These are phyloP conservation scores for Xylaria palmicola DNA, from an alignment of 495 filamentous ascomycete genomes.

Conservation along the genomic window DNA sequence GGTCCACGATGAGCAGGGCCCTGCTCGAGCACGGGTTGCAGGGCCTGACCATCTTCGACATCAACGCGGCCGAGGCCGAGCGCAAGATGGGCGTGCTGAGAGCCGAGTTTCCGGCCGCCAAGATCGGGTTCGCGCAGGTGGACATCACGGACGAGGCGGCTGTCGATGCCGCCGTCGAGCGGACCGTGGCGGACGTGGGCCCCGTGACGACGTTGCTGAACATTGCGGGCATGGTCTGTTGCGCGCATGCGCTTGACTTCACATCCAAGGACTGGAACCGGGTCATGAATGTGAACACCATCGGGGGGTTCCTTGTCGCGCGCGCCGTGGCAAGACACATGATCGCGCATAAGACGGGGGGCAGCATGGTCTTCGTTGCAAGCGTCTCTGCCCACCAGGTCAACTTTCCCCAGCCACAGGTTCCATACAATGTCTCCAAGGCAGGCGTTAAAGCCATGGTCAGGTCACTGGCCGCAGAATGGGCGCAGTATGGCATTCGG, in stretches of 20 bases:
- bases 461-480: slow-evolving; percentile 64
- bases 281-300: slow-evolving; percentile 66
- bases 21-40: slow-evolving; percentile 70
- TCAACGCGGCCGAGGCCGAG: slow-evolving; percentile 46
- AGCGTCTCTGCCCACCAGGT: slow-evolving; percentile 66
- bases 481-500: slow-evolving; percentile 60
- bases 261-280: slow-evolving; percentile 53
- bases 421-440: slow-evolving; percentile 70
- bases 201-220: slow-evolving; percentile 58
- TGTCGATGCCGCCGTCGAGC: slow-evolving; percentile 46
- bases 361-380: slow-evolving; percentile 64
- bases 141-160: slow-evolving; percentile 59
- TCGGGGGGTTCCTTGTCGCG: slow-evolving; percentile 66
- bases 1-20: slow-evolving; percentile 55
- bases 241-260: slow-evolving; percentile 57
- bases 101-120: slow-evolving; percentile 53
- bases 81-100: slow-evolving; percentile 42
- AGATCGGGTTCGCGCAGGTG: slow-evolving; percentile 47
- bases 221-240: slow-evolving; percentile 68
- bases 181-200: slow-evolving; percentile 43
- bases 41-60: slow-evolving; percentile 62
- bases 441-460: slow-evolving; percentile 59
- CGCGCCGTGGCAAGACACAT: slow-evolving; percentile 61
- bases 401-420: slow-evolving; percentile 69
- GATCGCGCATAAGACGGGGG: slow-evolving; percentile 49